These are phyloP conservation scores for Ophiostoma perfectum DNA, from an alignment of 2,329 filamentous ascomycete genomes.

Conservation along the genomic window DNA sequence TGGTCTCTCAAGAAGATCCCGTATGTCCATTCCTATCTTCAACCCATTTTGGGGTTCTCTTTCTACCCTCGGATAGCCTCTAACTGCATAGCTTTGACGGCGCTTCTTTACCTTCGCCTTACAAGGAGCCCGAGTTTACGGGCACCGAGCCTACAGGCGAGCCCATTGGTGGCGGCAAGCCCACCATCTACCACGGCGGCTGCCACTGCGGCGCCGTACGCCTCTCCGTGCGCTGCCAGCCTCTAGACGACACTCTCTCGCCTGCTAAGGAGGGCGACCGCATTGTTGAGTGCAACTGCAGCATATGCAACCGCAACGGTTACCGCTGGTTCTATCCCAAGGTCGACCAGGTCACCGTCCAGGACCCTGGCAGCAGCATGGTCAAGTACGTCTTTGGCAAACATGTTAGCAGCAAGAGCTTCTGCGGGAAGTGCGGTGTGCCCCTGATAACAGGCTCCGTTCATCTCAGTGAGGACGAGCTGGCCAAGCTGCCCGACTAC, in stretches of 20 bases:
- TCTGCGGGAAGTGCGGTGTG: constrained; percentile 47
- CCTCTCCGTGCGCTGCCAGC: constrained; percentile 39
- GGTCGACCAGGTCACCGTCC: constrained; percentile 37
- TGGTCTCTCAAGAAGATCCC: constrained; percentile 35
- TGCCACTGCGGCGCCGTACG: constrained; percentile 50
- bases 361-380: constrained; percentile 40
- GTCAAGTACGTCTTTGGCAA: constrained; percentile 36
- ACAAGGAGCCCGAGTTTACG: constrained; percentile 36
- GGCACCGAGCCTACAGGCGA: constrained; percentile 39
- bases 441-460: constrained; percentile 35
- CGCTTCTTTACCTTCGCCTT: constrained; percentile 31
- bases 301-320: constrained; percentile 43
- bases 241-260: constrained; percentile 34
- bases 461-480: constrained; percentile 35
- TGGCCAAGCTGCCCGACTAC: constrained; percentile 33
- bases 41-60: no score
- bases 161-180: constrained; percentile 33
- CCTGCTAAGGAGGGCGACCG: constrained; percentile 25
- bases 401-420: constrained; percentile 37
- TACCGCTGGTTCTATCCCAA: constrained; percentile 43
- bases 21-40: constrained; percentile 23
- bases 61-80: background rate
- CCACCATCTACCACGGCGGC: constrained; percentile 43
- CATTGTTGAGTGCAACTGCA: constrained; percentile 47
- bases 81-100: constrained; percentile 34